A percentile compares a stretch with the other conserved stretches of the same genome.
phyloP scores from a whole-genome alignment of 2,329 filamentous ascomycete species.

The Epichloe scottii region DNA sequence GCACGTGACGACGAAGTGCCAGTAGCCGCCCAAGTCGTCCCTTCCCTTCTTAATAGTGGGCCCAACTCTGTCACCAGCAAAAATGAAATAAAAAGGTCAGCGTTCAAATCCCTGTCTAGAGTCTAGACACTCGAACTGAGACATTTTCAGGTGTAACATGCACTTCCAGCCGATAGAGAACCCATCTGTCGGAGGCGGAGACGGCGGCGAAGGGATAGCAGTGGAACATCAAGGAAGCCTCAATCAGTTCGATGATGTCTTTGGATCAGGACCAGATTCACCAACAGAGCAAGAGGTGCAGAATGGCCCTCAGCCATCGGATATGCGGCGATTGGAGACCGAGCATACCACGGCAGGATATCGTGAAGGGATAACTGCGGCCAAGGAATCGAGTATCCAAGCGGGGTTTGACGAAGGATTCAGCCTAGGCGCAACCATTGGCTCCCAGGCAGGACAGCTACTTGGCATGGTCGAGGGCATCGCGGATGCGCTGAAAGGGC shows the following conservation, averaged over 20 bases:
- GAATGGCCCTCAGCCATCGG: slow-evolving; percentile 34
- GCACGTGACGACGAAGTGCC: neutral
- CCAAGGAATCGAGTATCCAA: slow-evolving; percentile 69
- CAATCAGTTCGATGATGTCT: slow-evolving; percentile 25
- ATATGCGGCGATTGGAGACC: slow-evolving; percentile 60
- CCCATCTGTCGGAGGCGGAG: slow-evolving; percentile 11
- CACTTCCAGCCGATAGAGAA: slow-evolving; percentile 22
- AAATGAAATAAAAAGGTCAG: slow-evolving; percentile 29
- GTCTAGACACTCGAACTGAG: neutral
- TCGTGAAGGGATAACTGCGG: slow-evolving; percentile 68
- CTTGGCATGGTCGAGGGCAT: slow-evolving; percentile 70
- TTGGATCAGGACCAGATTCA: slow-evolving; percentile 17
- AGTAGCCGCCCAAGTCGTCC: neutral
- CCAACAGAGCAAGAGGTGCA: slow-evolving; percentile 8
- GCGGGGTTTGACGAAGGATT: slow-evolving; percentile 87
- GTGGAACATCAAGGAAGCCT: neutral
- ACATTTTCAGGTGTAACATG: slow-evolving; percentile 13
- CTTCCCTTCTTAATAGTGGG: neutral
- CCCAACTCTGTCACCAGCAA: neutral
- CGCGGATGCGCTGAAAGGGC: slow-evolving; percentile 29
- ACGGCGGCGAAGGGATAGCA: slow-evolving; percentile 6
- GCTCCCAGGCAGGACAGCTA: slow-evolving; percentile 59
- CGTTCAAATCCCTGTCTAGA: neutral
- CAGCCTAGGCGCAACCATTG: slow-evolving; percentile 68
- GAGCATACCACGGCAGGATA: slow-evolving; percentile 80